These are phyloP conservation scores for Akanthomyces dipterigenus DNA, from an alignment of 2,329 filamentous ascomycete genomes.

Conservation along the genomic window DNA sequence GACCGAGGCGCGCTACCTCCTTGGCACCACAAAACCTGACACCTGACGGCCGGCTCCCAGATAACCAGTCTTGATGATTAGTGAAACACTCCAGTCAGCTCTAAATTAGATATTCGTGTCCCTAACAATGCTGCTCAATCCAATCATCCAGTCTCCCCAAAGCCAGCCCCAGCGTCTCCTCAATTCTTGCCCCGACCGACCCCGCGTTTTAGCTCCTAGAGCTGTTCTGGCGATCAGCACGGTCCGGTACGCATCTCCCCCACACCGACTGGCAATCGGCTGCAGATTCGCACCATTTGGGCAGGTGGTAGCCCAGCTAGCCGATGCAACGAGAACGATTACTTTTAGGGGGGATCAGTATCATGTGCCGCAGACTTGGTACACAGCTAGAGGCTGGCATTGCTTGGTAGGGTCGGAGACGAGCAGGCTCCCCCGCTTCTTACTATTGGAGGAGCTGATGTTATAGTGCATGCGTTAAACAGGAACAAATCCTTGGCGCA, in stretches of 20 bases:
- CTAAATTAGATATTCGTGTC: neutral
- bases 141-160: neutral
- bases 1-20: neutral
- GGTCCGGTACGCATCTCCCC: neutral
- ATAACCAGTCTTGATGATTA: neutral
- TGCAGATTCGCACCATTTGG: neutral
- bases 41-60: neutral
- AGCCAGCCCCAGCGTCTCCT: neutral
- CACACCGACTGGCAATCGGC: neutral
- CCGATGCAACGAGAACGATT: neutral
- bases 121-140: neutral
- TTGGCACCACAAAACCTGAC: neutral
- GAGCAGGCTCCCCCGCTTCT: neutral
- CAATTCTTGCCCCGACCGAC: neutral
- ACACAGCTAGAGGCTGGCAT: no score
- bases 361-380: neutral
- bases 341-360: neutral
- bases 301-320: slow-evolving; percentile 2
- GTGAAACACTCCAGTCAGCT: neutral
- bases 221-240: neutral
- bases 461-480: no score
- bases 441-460: no score
- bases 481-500: neutral
- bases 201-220: slow-evolving; percentile 7
- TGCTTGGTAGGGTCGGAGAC: no score